A percentile compares a stretch with the other conserved stretches of the same genome.
These are phyloP conservation scores for Corniculantispora saksenae DNA, from an alignment of 2,329 filamentous ascomycete species.

Conservation along the genomic window DNA sequence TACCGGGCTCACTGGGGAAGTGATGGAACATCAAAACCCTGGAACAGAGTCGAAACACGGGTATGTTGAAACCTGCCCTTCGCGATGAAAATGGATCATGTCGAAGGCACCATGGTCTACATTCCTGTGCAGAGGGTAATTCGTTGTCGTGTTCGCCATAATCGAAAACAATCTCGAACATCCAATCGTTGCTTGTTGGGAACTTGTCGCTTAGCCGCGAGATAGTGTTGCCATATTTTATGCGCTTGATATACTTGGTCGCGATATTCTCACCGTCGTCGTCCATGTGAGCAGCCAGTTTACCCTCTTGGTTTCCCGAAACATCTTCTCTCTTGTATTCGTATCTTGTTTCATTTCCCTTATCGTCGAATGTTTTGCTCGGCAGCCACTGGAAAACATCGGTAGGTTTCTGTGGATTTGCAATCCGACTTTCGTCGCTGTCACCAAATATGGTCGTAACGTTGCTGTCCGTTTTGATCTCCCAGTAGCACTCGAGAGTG, in stretches of 20 bases:
- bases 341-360: constrained; percentile 28
- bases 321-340: constrained; percentile 24
- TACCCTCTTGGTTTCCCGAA: constrained; percentile 14
- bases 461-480: constrained; percentile 10
- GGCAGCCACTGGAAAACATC: constrained; percentile 30
- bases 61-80: constrained; percentile 32
- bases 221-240: constrained; percentile 27
- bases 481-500: constrained; percentile 25
- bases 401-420: constrained; percentile 5
- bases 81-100: constrained; percentile 33
- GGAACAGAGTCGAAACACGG: constrained; percentile 32
- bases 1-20: constrained; percentile 27
- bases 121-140: constrained; percentile 22
- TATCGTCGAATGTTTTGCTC: constrained; percentile 23
- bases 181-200: constrained; percentile 24
- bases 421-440: constrained; percentile 17
- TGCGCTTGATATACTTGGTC: constrained; percentile 23
- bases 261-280: not conserved
- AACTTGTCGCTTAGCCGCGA: not conserved
- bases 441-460: constrained; percentile 22
- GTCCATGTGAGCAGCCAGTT: not conserved
- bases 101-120: constrained; percentile 25
- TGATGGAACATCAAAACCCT: constrained; percentile 38
- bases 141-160: constrained; percentile 34
- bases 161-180: constrained; percentile 37